Base-by-base conservation (phyloP, 768 basidiomycete genomes). In the Lactifluus piperatus region DNA sequence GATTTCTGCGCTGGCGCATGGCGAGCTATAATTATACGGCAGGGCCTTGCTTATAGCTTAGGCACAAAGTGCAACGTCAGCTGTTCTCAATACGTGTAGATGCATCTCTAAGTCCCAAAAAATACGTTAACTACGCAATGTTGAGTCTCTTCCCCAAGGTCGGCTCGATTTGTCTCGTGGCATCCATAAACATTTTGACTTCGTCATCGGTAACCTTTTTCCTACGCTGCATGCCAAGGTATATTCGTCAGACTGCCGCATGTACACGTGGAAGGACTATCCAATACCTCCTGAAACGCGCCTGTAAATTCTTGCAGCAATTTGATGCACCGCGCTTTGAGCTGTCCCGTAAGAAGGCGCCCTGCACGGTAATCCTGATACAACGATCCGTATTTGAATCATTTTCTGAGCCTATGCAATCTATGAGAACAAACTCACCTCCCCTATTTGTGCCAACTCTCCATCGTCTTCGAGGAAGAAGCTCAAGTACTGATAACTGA, bases 401-500 rank as follows among this genome's bases (percentile, higher is more conserved):
- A 22, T 9, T 24, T 18, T 44, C 24, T 18, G n/a, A 16, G 13
- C 20, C 53, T 34, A 44, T 30, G n/a, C 7, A 36, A 4, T 9
- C 0, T 0, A 30, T 24, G 4, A 46, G 20, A n/a, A 29, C 9
- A 14, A 1, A 68, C 83, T 61, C 64, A 93, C 94, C 75, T 83
- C 81, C 32, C 85, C 90, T 52, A 97, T 71, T 66, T 75, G 76
- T 62, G 78, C 82, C 58, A 97, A 76, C 74, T 91, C 87, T n/a
- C 83, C 89, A 60, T 98, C 97, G 66, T 97, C 91, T 1, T 97
- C 94, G 69, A 97, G 75, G 72, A 98, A 97, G 80, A 98, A 98
- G 11, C 84, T 80, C 63, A 99, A 70, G 71, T 97, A 99, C 73
- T 97, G 94, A 72, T 92, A 98, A 57, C 86, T 80, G 56, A 99